These are phyloP conservation scores for Garcia nutans DNA, from an alignment of 345 rosid species.

Conservation along the genomic window DNA sequence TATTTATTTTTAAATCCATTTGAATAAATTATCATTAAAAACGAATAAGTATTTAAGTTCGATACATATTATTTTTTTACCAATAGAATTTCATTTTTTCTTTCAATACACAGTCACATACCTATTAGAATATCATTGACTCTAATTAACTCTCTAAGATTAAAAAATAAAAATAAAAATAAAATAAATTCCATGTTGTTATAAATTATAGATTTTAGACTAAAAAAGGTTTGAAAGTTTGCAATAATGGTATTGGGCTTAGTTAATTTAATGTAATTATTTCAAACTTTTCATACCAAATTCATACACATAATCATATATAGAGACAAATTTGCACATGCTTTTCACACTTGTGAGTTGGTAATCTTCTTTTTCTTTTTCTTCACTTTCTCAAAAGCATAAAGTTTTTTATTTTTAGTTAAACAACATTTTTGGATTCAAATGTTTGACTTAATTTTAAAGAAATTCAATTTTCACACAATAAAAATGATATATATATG, in stretches of 20 bases:
- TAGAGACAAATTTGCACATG: background rate
- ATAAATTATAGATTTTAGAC: background rate
- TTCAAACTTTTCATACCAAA: conserved; percentile 7
- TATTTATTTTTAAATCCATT: too few relatives aligned
- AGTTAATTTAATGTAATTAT: background rate
- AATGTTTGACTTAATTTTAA: background rate
- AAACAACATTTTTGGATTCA: conserved; percentile 3
- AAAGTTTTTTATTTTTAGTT: background rate
- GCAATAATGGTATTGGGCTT: background rate
- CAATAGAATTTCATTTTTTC: too few relatives aligned
- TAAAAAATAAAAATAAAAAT: too few relatives aligned
- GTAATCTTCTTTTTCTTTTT: background rate
- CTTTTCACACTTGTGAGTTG: background rate
- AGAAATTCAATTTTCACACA: background rate
- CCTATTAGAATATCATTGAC: too few relatives aligned
- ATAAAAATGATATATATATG: background rate
- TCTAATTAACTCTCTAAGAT: too few relatives aligned
- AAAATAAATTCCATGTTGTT: too few relatives aligned
- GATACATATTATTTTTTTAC: too few relatives aligned
- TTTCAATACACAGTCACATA: too few relatives aligned
- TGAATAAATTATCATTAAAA: too few relatives aligned
- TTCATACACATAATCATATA: background rate
- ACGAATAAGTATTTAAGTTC: too few relatives aligned
- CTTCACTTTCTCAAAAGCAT: background rate
- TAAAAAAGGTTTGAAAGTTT: background rate